Conservation (phyloP, 2,329 filamentous ascomycete species). For the Claviceps paspali region DNA sequence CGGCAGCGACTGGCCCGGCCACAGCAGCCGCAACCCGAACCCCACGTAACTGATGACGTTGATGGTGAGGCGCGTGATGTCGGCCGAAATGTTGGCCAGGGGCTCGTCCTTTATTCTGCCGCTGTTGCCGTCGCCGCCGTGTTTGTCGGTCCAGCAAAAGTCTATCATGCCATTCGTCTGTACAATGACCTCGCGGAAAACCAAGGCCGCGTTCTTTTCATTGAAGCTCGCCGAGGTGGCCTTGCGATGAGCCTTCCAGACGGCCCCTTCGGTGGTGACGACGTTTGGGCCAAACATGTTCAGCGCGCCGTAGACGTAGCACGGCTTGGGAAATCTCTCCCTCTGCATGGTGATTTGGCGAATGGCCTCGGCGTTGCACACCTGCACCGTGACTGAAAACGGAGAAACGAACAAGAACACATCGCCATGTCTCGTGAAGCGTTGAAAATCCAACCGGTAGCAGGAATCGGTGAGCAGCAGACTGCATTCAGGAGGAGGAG, state of each 20-base stretch:
- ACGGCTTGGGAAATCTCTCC: conserved; percentile 47
- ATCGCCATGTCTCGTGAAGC: conserved; percentile 46
- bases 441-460: conserved; percentile 38
- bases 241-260: conserved; percentile 62
- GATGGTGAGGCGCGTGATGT: conserved; percentile 47
- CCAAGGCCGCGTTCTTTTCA: conserved; percentile 56
- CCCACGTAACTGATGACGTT: conserved; percentile 52
- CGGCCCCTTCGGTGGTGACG: conserved; percentile 50
- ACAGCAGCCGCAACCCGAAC: conserved; percentile 47
- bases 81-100: conserved; percentile 40
- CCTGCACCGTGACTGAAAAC: conserved; percentile 33
- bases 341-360: conserved; percentile 49
- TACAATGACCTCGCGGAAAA: conserved; percentile 44
- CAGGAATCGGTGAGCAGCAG: conserved; percentile 44
- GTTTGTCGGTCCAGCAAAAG: conserved; percentile 24
- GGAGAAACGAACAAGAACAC: conserved; percentile 51
- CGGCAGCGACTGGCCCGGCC: conserved; percentile 44
- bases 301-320: conserved; percentile 21
- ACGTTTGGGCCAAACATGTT: conserved; percentile 53
- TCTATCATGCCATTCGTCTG: conserved; percentile 49
- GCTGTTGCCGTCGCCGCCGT: conserved; percentile 6
- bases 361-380: conserved; percentile 49
- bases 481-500: conserved; percentile 17
- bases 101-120: conserved; percentile 18
- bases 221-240: conserved; percentile 58